These are phyloP conservation scores for Byssoonygena ceratinophila DNA, from an alignment of 2,329 filamentous ascomycete species.

Conservation along the genomic window DNA sequence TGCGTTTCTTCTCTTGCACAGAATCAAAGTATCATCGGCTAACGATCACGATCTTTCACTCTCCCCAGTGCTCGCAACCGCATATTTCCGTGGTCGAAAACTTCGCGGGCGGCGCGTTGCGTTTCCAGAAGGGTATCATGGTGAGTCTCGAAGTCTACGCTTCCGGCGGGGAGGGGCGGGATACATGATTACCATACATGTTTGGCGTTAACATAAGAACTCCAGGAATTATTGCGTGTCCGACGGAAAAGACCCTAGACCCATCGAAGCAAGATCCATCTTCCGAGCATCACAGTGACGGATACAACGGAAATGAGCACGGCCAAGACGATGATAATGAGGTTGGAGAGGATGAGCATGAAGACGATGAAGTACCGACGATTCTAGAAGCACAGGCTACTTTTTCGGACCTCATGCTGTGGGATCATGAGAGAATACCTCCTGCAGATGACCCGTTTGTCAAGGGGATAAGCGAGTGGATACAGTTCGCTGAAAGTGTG, in stretches of 20 bases:
- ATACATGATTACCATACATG: no score
- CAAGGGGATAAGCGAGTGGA: conserved; percentile 69
- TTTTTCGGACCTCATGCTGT: conserved; percentile 70
- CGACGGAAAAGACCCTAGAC: conserved; percentile 32
- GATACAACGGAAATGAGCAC: background rate
- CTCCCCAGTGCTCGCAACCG: conserved; percentile 32
- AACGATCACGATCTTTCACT: background rate
- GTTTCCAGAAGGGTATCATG: conserved; percentile 61
- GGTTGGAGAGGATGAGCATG: conserved; percentile 36
- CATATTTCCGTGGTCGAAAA: conserved; percentile 72
- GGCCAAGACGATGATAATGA: conserved; percentile 29
- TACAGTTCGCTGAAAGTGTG: conserved; percentile 60
- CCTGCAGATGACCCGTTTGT: conserved; percentile 60
- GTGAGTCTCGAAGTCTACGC: no score
- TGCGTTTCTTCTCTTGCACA: no score
- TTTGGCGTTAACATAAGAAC: background rate
- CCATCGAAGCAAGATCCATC: background rate
- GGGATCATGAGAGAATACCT: conserved; percentile 63
- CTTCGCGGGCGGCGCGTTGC: conserved; percentile 56
- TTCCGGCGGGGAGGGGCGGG: no score
- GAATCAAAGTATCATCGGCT: background rate
- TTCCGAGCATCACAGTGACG: background rate
- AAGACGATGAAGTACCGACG: conserved; percentile 44
- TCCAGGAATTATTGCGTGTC: conserved; percentile 49
- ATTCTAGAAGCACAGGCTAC: conserved; percentile 51